Percentiles rank a stretch among this genome's conserved stretches.
phyloP scores from a whole-genome alignment of 1,139 yeast species.

The Petasospora rhodanensis region DNA sequence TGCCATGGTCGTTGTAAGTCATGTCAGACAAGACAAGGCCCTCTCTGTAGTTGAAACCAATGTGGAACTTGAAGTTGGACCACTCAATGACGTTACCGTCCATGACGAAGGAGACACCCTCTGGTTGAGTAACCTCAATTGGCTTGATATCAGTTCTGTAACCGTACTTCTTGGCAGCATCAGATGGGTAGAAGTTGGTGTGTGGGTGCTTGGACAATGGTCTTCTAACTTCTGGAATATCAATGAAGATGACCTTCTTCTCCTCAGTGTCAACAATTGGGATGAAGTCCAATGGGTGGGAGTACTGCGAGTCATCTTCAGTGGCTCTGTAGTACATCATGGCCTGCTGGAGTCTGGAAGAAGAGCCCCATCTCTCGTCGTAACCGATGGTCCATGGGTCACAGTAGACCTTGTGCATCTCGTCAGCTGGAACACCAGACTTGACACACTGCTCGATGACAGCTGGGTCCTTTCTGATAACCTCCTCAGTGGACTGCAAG shows the following conservation, averaged over 20 bases:
- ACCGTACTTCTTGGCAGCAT: conserved; percentile 55
- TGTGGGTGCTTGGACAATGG: conserved; percentile 64
- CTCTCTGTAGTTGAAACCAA: conserved; percentile 82
- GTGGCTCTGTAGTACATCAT: conserved; percentile 73
- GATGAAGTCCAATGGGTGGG: conserved; percentile 79
- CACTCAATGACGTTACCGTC: conserved; percentile 66
- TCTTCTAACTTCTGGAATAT: conserved; percentile 71
- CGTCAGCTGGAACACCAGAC: conserved; percentile 60
- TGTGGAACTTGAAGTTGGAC: conserved; percentile 73
- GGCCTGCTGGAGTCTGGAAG: conserved; percentile 75
- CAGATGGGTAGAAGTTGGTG: conserved; percentile 64
- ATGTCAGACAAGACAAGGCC: conserved; percentile 77
- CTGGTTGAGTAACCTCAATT: conserved; percentile 69
- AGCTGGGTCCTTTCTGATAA: conserved; percentile 60
- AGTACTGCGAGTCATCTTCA: conserved; percentile 78
- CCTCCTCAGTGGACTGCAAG: conserved; percentile 56
- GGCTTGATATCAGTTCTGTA: conserved; percentile 60
- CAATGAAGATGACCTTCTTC: conserved; percentile 64
- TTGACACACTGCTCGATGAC: conserved; percentile 71
- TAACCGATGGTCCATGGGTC: conserved; percentile 86
- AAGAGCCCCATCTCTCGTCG: conserved; percentile 79
- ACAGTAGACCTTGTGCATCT: conserved; percentile 71
- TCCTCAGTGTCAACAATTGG: conserved; percentile 76
- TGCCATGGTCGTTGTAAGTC: conserved; percentile 69
- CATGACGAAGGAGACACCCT: conserved; percentile 74